Evolutionary conservation across 805 yeast genomes (phyloP), one percentile per base, ranked within the genome.

Genomic region (Metschnikowia corniflorae): DNA sequence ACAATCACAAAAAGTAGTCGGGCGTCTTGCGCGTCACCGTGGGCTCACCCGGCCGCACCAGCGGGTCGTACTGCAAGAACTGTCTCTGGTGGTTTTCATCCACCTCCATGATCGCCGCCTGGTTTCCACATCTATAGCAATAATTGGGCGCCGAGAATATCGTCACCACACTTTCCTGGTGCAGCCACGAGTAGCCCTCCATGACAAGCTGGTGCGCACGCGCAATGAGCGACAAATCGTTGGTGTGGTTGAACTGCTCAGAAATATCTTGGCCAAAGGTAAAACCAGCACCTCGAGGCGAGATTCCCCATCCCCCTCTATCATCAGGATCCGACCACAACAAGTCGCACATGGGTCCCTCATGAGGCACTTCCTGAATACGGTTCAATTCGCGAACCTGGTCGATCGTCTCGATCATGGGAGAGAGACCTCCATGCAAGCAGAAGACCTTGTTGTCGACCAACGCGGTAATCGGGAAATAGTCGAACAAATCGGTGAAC

Each of bases 231-330:
- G 84, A 73, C 47, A 89, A 70, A 47, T 83, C 88, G 60, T 89
- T 89, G 14, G 88, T 82, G 64, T 88, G 96, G 59, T 89, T 89
- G 65, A 89, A 89, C 57, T 87, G 95, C 59, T 86, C 95, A 49
- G 89, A 78, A 53, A 88, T 86, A 70, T 89, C 96, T 67, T 83
- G 94, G 53, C 97, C 97, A 77, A 89, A 89, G 55, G 96, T 86
- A 81, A 85, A 89, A 62, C 97, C 97, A 44, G 97, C 97, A 71
- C 96, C 96, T 77, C 97, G 80, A 63, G 96, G 96, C 57, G 93
- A 82, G 49, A 89, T 86, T 46, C 96, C 96, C 97, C 97, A 89
- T 53, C 96, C 96, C 51, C 95, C 96, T 58, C 96, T 75, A 63
- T 89, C 96, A 61, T 89, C 97, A 19, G 97, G 97, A 63, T 89